A percentile compares a stretch with the other conserved stretches of the same genome.
Conservation (phyloP, 192 early-diverging fungal genomes). For the Dissophora ornata region DNA sequence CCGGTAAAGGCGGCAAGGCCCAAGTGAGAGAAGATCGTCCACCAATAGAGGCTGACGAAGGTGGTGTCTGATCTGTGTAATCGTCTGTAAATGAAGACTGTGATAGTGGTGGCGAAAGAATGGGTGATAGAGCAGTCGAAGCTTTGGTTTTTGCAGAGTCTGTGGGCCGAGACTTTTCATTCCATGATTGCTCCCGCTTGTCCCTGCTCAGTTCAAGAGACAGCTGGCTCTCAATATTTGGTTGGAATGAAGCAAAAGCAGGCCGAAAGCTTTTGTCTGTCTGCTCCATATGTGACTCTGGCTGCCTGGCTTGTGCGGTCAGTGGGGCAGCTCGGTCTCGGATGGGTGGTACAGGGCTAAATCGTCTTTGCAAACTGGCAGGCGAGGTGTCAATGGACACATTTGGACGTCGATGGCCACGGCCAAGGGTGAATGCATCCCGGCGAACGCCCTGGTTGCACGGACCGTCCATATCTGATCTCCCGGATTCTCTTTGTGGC, state of each 20-base stretch:
- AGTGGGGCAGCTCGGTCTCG: no score
- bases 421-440: not conserved
- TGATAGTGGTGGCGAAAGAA: not conserved
- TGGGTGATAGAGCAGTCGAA: not conserved
- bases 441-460: not conserved
- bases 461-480: not conserved
- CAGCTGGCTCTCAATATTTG: not conserved
- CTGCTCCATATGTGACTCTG: no score
- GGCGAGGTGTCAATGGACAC: constrained; percentile 24
- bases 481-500: not conserved
- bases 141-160: no score
- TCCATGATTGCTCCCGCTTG: not conserved
- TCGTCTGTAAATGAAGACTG: not conserved
- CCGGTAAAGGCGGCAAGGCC: no score
- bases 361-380: not conserved
- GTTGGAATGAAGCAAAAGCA: not conserved
- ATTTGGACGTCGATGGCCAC: not conserved
- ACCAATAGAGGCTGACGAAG: no score
- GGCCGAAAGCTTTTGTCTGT: no score
- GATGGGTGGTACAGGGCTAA: no score
- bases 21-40: not conserved
- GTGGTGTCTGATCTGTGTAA: no score
- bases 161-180: no score
- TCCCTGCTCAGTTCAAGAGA: constrained; percentile 3
- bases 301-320: no score